A percentile compares a stretch with the other conserved stretches of the same genome.
Conservation (phyloP, 2,329 filamentous ascomycete genomes). For the Hypomyces perniciosus region DNA sequence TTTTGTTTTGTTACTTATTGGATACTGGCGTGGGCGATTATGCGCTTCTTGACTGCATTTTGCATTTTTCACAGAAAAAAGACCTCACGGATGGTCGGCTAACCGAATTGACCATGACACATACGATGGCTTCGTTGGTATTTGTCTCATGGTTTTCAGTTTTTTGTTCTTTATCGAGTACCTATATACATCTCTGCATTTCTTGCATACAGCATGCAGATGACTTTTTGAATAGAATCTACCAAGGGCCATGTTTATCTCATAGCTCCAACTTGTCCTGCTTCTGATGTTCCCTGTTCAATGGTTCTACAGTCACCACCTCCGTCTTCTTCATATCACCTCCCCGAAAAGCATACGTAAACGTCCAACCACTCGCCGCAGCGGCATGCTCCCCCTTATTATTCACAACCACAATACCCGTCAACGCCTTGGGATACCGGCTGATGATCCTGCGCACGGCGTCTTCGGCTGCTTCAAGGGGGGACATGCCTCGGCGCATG, state of each 20-base stretch:
- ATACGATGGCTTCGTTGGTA: background rate
- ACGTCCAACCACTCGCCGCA: constrained; percentile 48
- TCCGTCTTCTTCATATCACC: constrained; percentile 39
- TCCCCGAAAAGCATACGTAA: constrained; percentile 47
- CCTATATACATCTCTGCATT: background rate
- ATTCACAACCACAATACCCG: constrained; percentile 47
- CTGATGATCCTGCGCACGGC: constrained; percentile 43
- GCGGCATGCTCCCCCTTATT: constrained; percentile 43
- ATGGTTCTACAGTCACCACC: constrained; percentile 36
- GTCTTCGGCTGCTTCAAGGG: constrained; percentile 44
- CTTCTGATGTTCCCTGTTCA: background rate
- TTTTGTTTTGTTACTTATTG: background rate
- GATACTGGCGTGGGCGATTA: background rate
- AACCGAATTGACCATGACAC: background rate
- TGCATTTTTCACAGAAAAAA: background rate
- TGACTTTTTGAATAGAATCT: background rate
- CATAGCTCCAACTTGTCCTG: background rate
- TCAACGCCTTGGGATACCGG: constrained; percentile 40
- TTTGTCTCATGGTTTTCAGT: background rate
- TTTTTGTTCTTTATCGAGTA: background rate
- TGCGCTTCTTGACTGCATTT: background rate
- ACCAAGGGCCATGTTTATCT: background rate
- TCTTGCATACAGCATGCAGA: constrained; percentile 1
- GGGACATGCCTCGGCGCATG: constrained; percentile 42
- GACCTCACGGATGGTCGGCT: background rate